A percentile compares a stretch with the other conserved stretches of the same genome.
Conservation (phyloP, 1,139 yeast species). For the Williopsis jadinii region DNA sequence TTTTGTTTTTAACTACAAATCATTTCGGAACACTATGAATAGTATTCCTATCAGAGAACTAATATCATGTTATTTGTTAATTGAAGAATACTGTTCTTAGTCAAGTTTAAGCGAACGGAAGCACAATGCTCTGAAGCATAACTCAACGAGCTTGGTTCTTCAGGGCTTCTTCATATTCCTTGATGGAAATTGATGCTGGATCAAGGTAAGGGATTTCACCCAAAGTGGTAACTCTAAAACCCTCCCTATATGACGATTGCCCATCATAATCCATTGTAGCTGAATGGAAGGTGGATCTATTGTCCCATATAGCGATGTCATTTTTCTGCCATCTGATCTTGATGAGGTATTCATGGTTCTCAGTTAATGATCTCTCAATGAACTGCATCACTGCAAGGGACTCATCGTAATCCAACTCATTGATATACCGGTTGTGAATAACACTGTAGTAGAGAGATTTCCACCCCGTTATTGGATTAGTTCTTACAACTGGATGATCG, state of each 20-base stretch:
- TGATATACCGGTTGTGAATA: slow-evolving; percentile 26
- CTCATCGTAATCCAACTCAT: slow-evolving; percentile 20
- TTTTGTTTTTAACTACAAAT: too few relatives aligned
- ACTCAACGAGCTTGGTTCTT: not conserved
- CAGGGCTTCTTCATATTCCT: slow-evolving; percentile 8
- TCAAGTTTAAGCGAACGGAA: too few relatives aligned
- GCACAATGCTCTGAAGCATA: too few relatives aligned
- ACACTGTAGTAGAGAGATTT: slow-evolving; percentile 28
- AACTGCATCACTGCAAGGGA: slow-evolving; percentile 6
- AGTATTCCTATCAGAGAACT: too few relatives aligned
- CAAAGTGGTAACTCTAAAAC: slow-evolving; percentile 9
- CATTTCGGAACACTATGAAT: too few relatives aligned
- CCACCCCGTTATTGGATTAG: slow-evolving; percentile 53
- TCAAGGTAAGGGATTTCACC: slow-evolving; percentile 9
- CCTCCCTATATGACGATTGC: slow-evolving; percentile 18
- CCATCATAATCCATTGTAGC: slow-evolving; percentile 13
- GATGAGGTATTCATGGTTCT: slow-evolving; percentile 11
- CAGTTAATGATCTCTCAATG: slow-evolving; percentile 6
- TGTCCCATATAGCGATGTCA: slow-evolving; percentile 12
- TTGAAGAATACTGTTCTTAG: too few relatives aligned
- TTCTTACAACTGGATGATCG: slow-evolving; percentile 35
- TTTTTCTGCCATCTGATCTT: slow-evolving; percentile 10
- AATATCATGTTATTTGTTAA: too few relatives aligned
- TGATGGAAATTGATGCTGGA: slow-evolving; percentile 7
- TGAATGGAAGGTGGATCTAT: slow-evolving; percentile 9